Evolutionary conservation across 2,329 filamentous ascomycete genomes (phyloP).

Genomic region (Trichoderma citrinoviride): DNA sequence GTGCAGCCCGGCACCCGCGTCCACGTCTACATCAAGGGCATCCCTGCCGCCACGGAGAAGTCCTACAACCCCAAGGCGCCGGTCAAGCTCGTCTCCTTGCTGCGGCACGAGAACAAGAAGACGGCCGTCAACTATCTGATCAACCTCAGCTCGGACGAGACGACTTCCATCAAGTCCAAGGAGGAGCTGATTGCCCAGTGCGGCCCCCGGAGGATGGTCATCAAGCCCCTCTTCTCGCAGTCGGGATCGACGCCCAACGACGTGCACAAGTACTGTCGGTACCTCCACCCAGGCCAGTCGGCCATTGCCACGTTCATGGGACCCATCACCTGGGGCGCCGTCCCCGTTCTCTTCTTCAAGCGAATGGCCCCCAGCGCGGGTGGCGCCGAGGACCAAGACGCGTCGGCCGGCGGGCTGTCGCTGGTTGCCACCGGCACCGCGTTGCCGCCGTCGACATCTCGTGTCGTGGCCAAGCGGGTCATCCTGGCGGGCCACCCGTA

Average conservation of each 20-base stretch:
- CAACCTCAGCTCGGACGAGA: slow-evolving; percentile 74
- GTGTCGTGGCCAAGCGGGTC: slow-evolving; percentile 89
- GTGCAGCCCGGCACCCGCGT: slow-evolving; percentile 82
- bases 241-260: slow-evolving; percentile 91
- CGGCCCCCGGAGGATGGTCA: slow-evolving; percentile 78
- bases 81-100: slow-evolving; percentile 76
- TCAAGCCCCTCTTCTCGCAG: slow-evolving; percentile 89
- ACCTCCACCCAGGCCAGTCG: slow-evolving; percentile 83
- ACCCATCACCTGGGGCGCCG: slow-evolving; percentile 87
- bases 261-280: slow-evolving; percentile 95
- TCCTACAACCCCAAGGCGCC: slow-evolving; percentile 54
- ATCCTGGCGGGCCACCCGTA: slow-evolving; percentile 94
- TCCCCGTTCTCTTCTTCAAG: slow-evolving; percentile 87
- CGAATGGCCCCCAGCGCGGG: slow-evolving; percentile 47
- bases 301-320: slow-evolving; percentile 87
- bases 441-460: slow-evolving; percentile 69
- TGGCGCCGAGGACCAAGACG: slow-evolving; percentile 41
- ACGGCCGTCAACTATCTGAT: slow-evolving; percentile 88
- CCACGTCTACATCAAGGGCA: slow-evolving; percentile 65
- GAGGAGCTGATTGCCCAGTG: slow-evolving; percentile 89
- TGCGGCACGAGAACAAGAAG: slow-evolving; percentile 93
- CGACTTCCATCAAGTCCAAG: slow-evolving; percentile 81
- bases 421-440: slow-evolving; percentile 86
- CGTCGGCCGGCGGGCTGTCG: slow-evolving; percentile 52
- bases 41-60: slow-evolving; percentile 44